A percentile compares a stretch with the other conserved stretches of the same genome.
These are phyloP conservation scores for Zymoseptoria passerinii DNA, from an alignment of 2,329 filamentous ascomycete genomes.

Conservation along the genomic window DNA sequence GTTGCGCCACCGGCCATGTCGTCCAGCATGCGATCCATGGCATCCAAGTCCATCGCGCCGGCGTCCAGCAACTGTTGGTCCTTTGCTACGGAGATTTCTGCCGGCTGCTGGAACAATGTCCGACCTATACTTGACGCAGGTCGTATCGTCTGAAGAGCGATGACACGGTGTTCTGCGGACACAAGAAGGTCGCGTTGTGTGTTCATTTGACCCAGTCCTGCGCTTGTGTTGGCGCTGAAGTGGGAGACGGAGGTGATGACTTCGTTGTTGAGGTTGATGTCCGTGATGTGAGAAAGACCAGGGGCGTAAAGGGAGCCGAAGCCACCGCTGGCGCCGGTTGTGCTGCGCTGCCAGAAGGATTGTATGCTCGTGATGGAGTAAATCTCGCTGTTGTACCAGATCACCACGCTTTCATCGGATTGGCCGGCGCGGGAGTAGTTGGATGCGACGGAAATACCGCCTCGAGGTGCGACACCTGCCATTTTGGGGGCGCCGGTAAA, in stretches of 20 bases:
- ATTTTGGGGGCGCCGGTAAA: slow-evolving; percentile 35
- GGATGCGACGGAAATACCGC: slow-evolving; percentile 36
- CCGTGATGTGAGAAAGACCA: slow-evolving; percentile 35
- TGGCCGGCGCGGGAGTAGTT: slow-evolving; percentile 26
- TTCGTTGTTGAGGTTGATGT: slow-evolving; percentile 36
- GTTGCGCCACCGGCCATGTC: slow-evolving; percentile 24
- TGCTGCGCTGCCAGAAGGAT: slow-evolving; percentile 39
- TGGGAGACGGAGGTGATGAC: slow-evolving; percentile 37
- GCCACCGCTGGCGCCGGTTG: slow-evolving; percentile 21
- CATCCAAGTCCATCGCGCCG: slow-evolving; percentile 41
- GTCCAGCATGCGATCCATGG: slow-evolving; percentile 40
- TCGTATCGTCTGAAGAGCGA: slow-evolving; percentile 33
- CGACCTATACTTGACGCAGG: slow-evolving; percentile 15
- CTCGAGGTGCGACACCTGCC: slow-evolving; percentile 27
- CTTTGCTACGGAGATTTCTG: slow-evolving; percentile 9
- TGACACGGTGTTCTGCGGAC: slow-evolving; percentile 37
- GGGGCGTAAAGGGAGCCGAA: slow-evolving; percentile 35
- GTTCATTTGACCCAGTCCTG: slow-evolving; percentile 35
- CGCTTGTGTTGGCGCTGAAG: slow-evolving; percentile 29
- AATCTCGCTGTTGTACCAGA: slow-evolving; percentile 40
- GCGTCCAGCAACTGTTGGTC: slow-evolving; percentile 38
- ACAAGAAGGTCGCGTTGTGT: slow-evolving; percentile 38
- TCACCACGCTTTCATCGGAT: slow-evolving; percentile 37
- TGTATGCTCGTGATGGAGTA: slow-evolving; percentile 39
- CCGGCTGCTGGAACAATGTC: slow-evolving; percentile 24